These are phyloP conservation scores for Ceratocystis huliohia DNA, from an alignment of 2,329 filamentous ascomycete genomes.

Conservation along the genomic window DNA sequence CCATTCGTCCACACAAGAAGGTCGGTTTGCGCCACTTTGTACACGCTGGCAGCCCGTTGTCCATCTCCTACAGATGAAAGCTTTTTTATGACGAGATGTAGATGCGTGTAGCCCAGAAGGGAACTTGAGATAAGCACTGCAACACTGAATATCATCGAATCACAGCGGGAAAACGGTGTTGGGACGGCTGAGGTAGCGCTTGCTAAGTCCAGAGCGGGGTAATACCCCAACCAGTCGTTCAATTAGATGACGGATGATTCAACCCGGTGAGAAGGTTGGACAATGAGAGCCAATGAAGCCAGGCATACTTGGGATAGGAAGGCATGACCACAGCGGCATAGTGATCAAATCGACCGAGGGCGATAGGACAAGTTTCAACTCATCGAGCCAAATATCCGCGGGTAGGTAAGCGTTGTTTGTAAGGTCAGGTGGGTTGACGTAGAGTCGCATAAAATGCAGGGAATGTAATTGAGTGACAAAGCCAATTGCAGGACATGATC, in stretches of 20 bases:
- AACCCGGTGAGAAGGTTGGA: background rate
- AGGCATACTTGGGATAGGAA: background rate
- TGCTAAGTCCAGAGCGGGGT: background rate
- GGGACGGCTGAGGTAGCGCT: background rate
- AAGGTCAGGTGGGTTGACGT: background rate
- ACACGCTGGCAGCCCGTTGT: slow-evolving; percentile 4
- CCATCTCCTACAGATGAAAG: background rate
- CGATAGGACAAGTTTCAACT: background rate
- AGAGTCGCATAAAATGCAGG: background rate
- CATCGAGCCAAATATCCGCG: background rate
- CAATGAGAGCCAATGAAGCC: background rate
- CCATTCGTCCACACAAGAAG: background rate
- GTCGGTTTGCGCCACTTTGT: background rate
- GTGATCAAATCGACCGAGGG: background rate
- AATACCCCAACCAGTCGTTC: background rate
- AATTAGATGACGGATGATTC: background rate
- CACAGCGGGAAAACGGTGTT: background rate
- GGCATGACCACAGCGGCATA: background rate
- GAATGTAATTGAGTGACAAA: background rate
- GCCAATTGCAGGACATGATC: background rate
- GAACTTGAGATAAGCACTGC: background rate
- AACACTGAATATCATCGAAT: background rate
- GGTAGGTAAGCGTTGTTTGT: background rate
- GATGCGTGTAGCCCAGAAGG: background rate
- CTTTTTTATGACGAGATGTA: background rate